Percentiles rank a stretch among this genome's conserved stretches.
These are phyloP conservation scores for Claviceps quebecensis DNA, from an alignment of 2,329 filamentous ascomycete genomes.

Conservation along the genomic window DNA sequence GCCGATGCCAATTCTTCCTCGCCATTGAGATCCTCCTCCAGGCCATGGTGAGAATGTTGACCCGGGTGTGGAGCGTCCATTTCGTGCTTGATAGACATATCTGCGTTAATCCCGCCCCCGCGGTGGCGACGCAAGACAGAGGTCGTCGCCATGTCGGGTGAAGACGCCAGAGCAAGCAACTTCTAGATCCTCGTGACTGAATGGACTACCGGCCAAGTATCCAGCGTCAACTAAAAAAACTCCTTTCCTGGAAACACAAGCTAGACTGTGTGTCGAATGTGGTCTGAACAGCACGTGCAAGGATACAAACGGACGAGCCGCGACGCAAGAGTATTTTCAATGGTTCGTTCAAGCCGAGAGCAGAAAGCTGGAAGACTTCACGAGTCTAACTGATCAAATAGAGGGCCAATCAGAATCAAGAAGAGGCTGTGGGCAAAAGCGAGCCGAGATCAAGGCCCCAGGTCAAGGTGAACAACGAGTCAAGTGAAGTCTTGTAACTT, in stretches of 20 bases:
- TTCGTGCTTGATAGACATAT: constrained; percentile 13
- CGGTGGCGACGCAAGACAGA: constrained; percentile 1
- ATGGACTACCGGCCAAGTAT: not conserved
- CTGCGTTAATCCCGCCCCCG: not conserved
- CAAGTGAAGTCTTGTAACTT: not conserved
- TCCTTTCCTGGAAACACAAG: not conserved
- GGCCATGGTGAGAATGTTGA: not conserved
- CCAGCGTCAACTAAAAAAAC: not conserved
- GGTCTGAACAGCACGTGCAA: not conserved
- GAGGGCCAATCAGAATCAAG: not conserved
- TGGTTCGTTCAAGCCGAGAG: not conserved
- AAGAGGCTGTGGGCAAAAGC: not conserved
- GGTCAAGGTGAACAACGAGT: not conserved
- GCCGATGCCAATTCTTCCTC: not conserved
- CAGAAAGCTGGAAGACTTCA: too few species aligned
- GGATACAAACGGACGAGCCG: not conserved
- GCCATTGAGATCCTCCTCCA: not conserved
- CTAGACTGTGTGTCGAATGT: not conserved
- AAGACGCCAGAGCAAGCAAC: not conserved
- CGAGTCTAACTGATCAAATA: not conserved
- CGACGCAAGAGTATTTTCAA: not conserved
- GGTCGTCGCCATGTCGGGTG: not conserved
- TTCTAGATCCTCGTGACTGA: not conserved
- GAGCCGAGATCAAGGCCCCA: not conserved
- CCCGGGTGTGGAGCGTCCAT: constrained; percentile 8